These are phyloP conservation scores for Sporothrix euskadiensis DNA, from an alignment of 2,329 filamentous ascomycete genomes.

Conservation along the genomic window DNA sequence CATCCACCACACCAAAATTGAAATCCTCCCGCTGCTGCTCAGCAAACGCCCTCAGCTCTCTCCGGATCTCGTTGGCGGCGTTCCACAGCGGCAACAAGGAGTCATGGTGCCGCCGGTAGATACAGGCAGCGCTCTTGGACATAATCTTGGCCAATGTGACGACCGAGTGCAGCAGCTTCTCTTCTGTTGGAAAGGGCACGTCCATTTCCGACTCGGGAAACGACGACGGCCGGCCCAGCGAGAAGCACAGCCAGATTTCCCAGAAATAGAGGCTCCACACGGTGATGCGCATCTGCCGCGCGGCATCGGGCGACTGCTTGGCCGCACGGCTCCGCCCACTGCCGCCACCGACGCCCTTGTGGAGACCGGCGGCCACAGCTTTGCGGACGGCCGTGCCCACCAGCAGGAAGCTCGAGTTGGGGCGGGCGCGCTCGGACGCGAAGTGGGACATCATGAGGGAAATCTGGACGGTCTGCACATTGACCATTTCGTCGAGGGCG, in stretches of 20 bases:
- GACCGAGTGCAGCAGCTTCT: conserved; percentile 29
- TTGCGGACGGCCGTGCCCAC: conserved; percentile 30
- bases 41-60: conserved; percentile 30
- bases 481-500: conserved; percentile 32
- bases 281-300: conserved; percentile 29
- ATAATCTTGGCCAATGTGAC: conserved; percentile 30
- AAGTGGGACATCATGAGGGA: conserved; percentile 32
- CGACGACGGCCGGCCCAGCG: conserved; percentile 30
- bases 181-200: conserved; percentile 31
- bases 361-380: conserved; percentile 31
- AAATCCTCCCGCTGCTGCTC: conserved; percentile 28
- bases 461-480: conserved; percentile 32
- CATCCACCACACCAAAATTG: conserved; percentile 28
- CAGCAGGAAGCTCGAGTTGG: conserved; percentile 29
- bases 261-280: conserved; percentile 32
- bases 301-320: conserved; percentile 23
- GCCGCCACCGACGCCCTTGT: conserved; percentile 30
- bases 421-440: conserved; percentile 29
- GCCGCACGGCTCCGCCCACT: background rate
- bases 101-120: conserved; percentile 31
- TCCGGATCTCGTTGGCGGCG: conserved; percentile 31
- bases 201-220: conserved; percentile 32
- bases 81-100: conserved; percentile 33
- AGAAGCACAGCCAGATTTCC: conserved; percentile 33
- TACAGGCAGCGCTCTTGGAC: conserved; percentile 29